Conservation (phyloP, 2,329 filamentous ascomycete genomes). For the Penicillium sp. region DNA sequence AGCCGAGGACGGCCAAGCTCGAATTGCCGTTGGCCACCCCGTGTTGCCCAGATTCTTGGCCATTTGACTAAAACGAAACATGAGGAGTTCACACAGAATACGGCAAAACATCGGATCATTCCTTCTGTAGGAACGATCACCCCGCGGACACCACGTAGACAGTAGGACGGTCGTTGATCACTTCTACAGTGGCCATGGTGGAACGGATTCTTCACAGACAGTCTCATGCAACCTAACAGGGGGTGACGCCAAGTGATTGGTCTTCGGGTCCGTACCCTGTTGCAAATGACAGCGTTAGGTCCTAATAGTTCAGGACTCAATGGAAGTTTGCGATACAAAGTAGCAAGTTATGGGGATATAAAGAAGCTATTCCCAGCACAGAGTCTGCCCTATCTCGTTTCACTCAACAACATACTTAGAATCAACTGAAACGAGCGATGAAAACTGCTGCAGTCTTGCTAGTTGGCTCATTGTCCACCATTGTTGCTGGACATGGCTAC, state of each 20-base stretch:
- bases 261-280: slow-evolving; percentile 2
- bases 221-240: background rate
- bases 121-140: background rate
- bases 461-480: slow-evolving; percentile 11
- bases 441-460: background rate
- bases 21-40: too few species aligned
- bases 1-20: slow-evolving; percentile 1
- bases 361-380: background rate
- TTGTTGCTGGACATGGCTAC: slow-evolving; percentile 46
- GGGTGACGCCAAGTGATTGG: background rate
- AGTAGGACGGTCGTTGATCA: background rate
- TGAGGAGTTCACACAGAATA: background rate
- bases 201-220: background rate
- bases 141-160: too few species aligned
- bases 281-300: background rate
- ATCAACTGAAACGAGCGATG: background rate
- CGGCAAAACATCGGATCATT: background rate
- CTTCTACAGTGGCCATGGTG: background rate
- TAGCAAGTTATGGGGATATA: background rate
- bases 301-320: too few species aligned
- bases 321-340: background rate
- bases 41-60: too few species aligned
- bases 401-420: background rate
- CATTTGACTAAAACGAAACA: background rate
- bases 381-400: background rate